Conservation (phyloP, 2,329 filamentous ascomycete genomes). For the Byssochlamys sp. region DNA sequence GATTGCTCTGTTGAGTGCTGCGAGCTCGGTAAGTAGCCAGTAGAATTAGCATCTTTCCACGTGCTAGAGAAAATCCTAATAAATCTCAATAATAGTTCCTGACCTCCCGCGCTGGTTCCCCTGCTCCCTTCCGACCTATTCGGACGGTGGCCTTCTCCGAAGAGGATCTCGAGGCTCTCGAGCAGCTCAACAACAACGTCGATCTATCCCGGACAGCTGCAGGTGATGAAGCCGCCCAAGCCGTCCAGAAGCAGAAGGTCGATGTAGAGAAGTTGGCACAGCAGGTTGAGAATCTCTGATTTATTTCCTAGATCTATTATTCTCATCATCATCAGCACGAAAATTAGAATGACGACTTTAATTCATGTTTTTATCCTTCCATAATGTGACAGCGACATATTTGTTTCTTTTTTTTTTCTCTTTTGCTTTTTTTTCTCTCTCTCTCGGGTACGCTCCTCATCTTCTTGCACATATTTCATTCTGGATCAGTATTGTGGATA, state of each 20-base stretch:
- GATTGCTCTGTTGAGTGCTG: slow-evolving; percentile 74
- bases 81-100: slow-evolving; percentile 47
- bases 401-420: neutral
- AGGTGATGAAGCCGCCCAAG: slow-evolving; percentile 12
- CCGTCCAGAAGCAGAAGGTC: slow-evolving; percentile 21
- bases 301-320: neutral
- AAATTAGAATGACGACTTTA: neutral
- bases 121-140: slow-evolving; percentile 52
- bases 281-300: slow-evolving; percentile 26
- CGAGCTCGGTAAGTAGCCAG: slow-evolving; percentile 63
- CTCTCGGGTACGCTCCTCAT: neutral
- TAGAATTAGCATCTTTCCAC: too few relatives aligned
- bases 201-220: slow-evolving; percentile 4
- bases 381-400: neutral
- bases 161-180: slow-evolving; percentile 36
- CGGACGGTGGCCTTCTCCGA: slow-evolving; percentile 43
- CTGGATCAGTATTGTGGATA: neutral
- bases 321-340: neutral
- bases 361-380: neutral
- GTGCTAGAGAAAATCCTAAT: neutral
- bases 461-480: neutral
- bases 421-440: neutral
- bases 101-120: slow-evolving; percentile 58
- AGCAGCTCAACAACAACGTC: slow-evolving; percentile 25
- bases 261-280: slow-evolving; percentile 30